Percentiles rank a stretch among this genome's conserved stretches.
phyloP scores from a whole-genome alignment of 83 land plant species.

The Picea mariana region DNA sequence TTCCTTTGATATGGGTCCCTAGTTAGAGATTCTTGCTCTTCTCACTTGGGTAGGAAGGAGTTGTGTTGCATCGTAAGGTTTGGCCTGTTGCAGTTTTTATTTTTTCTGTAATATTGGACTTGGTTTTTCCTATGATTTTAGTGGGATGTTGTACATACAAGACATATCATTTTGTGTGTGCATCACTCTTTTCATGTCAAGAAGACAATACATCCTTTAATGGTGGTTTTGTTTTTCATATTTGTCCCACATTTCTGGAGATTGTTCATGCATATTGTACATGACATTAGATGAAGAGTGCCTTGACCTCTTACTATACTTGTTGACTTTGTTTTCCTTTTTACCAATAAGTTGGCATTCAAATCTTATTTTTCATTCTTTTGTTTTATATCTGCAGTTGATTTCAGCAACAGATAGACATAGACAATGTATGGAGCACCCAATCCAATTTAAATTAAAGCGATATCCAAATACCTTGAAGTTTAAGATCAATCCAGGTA shows the following conservation, averaged over 20 bases:
- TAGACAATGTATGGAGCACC: slow-evolving; percentile 89
- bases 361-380: background rate
- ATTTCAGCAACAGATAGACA: slow-evolving; percentile 91
- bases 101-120: no score
- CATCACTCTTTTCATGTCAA: background rate
- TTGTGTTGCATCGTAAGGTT: no score
- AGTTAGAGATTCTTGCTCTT: no score
- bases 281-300: background rate
- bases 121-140: background rate
- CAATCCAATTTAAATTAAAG: slow-evolving; percentile 82
- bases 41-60: no score
- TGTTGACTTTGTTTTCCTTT: background rate
- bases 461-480: slow-evolving; percentile 67
- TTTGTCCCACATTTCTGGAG: background rate
- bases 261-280: background rate
- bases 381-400: slow-evolving; percentile 42
- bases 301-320: background rate
- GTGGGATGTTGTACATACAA: background rate
- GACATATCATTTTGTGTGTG: background rate
- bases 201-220: background rate
- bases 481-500: slow-evolving; percentile 96
- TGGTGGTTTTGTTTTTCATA: background rate
- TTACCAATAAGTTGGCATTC: background rate
- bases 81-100: no score
- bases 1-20: no score